Evolutionary conservation across 176 grass and related monocot genomes (phyloP), one percentile per base, ranked within the genome.

Genomic region (Cocos nucifera): DNA sequence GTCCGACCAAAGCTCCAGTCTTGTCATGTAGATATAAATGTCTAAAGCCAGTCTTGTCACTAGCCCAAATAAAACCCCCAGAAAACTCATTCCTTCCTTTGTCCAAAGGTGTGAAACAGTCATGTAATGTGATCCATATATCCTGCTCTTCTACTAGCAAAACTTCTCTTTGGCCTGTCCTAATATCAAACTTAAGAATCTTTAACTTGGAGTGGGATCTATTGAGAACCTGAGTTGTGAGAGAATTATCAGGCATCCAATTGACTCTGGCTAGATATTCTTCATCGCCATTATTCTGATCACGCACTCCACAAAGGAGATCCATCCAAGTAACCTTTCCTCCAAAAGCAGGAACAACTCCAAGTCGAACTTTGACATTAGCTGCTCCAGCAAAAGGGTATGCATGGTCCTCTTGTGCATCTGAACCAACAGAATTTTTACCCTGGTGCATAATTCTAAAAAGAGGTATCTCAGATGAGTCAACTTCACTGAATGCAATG

Each of bases 391-490:
- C 75, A 76, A 98, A 98, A 44, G 94, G 94, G 78, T 98, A 98
- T 20, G 94, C 79, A 66, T 98, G 88, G 51, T 93, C 88, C 83
- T 98, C 94, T 76, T 98, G 85, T 75, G 94, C 76, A 83, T 98
- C 75, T 61, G 65, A 57, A 55, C 88, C 85, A 61, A 86, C 84
- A 79, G 19, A 88, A 70, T 19, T 76, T 85, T 98, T 98, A 5
- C 94, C 94, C 78, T 98, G 94, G 67, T 98, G 94, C 94, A 89
- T 93, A 70, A 98, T 98, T 86, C 88, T 90, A 67, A 86, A 98
- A 27, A 93, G 74, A 78, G 88, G 88, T 72, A 98, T 98, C 24
- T 83, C 76, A 61, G 94, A 77, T 64, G 94, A 93, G 66, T 98
- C 88, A 62, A 89, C 85, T 82, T 98, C 94, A 62, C 84, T 80